Evolutionary conservation across 106 monocot species (phyloP), one percentile per base, ranked within the genome.

Genomic region (Hemerocallis citrina): DNA sequence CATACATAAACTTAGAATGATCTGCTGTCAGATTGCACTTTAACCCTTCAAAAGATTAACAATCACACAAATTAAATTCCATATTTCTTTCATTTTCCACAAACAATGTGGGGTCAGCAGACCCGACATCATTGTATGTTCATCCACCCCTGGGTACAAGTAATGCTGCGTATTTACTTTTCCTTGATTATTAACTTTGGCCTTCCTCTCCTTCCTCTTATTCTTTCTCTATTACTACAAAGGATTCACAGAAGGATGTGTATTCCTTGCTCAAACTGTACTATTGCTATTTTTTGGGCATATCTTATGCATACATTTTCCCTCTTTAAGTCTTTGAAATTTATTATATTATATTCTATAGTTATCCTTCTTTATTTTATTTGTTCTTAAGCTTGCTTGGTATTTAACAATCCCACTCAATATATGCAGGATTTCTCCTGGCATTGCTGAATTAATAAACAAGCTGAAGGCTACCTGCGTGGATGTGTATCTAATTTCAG

Each of bases 401-500:
- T 21, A 49, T 49, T 54, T 38, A 11, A 38, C 31, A 29, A 25
- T 14, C 23, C 15, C 35, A 48, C 45, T 28, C 15, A 37, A 16
- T 13, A 5, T 62, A 48, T 83, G 65, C 52, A 98, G 96, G 74
- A 81, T 98, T 65, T 91, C 96, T 61, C 96, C 91, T 24, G 96
- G 96, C 30, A 85, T 98, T 61, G 66, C 74, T 66, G 84, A 74
- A 34, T 71, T 98, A 72, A 88, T 91, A 39, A 68, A 50, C 34
- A 91, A 91, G 72, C 64, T 96, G 47, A 90, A 74, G 64, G 64
- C 64, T 49, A 77, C 72, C 22, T 64, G 72, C 2, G 75, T 45
- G 57, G 75, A 79, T 62, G 79, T 98, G 1, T 98, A 85, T 73
- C 73, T 98, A 41, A 70, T 98, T 55, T 98, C 96, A 40, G 96